Base-by-base conservation (phyloP, 2,329 filamentous ascomycete species). In the Cordyceps pruinosa region DNA sequence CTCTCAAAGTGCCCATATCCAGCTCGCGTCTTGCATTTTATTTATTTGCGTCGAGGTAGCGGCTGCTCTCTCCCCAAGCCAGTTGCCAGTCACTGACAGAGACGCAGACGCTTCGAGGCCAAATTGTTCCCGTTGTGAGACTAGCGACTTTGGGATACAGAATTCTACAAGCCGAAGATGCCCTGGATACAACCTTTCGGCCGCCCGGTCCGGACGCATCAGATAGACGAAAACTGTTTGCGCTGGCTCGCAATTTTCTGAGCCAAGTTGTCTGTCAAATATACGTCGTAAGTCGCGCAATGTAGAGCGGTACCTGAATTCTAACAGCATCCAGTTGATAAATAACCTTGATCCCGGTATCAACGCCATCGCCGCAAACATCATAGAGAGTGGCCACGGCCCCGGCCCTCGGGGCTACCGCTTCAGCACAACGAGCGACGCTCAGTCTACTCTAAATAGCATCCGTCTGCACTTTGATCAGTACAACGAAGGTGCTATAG, bases 11-110 rank as follows among this genome's bases (percentile, higher is more conserved):
- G 57, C 57, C 2, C 51, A 59, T 6, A 41, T 56, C n/a, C 57
- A 59, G 26, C 42, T 59, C 2, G 52, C 47, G 6, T 59, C 57
- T 2, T 59, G 57, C 34, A 56, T 59, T 10, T 37, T 59, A 2
- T 59, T 56, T 46, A 59, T 59, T 23, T 59, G 51, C 52, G 51
- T 59, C 45, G 57, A 59, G 52, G 57, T 56, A 42, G 2, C 9
- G 25, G n/a, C n/a, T n/a, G n/a, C n/a, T 26, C 26, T 12, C 3
- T n/a, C 17, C 7, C 15, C 6, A 5, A 19, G 26, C 9, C n/a
- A n/a, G n/a, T n/a, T 1, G 5, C 8, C 5, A 6, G 10, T 3
- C 13, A 13, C 46, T 45, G 30, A 50, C n/a, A 30, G n/a, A 6
- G 19, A 15, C 2, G 1, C 25, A 59, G 57, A 56, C 42, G 4